These are phyloP conservation scores for Elongisporangium undulatum DNA, from an alignment of 352 stramenopile species.

Conservation along the genomic window DNA sequence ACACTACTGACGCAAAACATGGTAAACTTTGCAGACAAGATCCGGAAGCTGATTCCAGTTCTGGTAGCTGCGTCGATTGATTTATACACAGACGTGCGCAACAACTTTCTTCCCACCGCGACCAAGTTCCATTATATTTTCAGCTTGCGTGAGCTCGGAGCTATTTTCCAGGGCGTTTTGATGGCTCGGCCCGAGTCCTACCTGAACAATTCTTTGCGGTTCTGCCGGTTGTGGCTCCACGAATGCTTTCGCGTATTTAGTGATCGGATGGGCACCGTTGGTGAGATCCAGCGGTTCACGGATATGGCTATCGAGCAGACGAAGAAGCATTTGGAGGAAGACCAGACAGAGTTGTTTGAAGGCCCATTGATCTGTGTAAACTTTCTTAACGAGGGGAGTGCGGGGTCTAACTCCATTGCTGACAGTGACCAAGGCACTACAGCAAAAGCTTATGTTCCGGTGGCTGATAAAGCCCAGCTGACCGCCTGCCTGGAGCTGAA, in stretches of 20 bases:
- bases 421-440: slow-evolving; percentile 4
- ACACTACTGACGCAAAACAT: slow-evolving; percentile 66
- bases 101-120: slow-evolving; percentile 86
- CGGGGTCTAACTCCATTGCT: slow-evolving; percentile 1
- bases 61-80: slow-evolving; percentile 83
- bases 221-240: slow-evolving; percentile 88
- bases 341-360: slow-evolving; percentile 66
- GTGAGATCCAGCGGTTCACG: slow-evolving; percentile 74
- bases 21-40: slow-evolving; percentile 66
- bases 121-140: slow-evolving; percentile 94
- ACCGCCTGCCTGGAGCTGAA: slow-evolving; percentile 53
- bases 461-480: slow-evolving; percentile 50
- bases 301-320: slow-evolving; percentile 83
- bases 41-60: slow-evolving; percentile 57
- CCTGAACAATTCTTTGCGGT: slow-evolving; percentile 46
- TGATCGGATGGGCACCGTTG: slow-evolving; percentile 78
- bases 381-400: slow-evolving; percentile 28
- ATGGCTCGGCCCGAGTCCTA: slow-evolving; percentile 60
- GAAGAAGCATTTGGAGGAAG: slow-evolving; percentile 87
- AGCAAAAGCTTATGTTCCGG: slow-evolving; percentile 38
- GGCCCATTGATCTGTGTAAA: slow-evolving; percentile 66
- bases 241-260: slow-evolving; percentile 91
- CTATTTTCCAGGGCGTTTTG: slow-evolving; percentile 86
- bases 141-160: slow-evolving; percentile 86
- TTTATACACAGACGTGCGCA: slow-evolving; percentile 64